Evolutionary conservation across 2,329 filamentous ascomycete genomes (phyloP).

Genomic region (Exutisphaerella laricina): DNA sequence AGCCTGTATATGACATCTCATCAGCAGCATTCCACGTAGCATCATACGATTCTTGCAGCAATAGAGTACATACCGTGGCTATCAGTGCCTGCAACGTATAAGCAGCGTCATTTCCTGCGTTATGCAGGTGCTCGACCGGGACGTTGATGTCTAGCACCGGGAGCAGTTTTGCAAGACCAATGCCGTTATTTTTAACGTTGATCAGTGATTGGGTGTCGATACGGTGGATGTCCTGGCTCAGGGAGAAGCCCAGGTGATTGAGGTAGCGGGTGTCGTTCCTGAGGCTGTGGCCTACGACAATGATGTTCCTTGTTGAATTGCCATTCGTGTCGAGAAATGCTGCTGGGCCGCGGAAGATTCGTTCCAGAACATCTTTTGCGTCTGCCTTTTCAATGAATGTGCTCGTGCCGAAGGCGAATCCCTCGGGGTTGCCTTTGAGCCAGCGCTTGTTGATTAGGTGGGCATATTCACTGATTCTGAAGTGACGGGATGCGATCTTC

Average conservation of each 20-base stretch:
- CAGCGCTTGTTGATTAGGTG: constrained; percentile 62
- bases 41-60: no score
- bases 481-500: constrained; percentile 47
- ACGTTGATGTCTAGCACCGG: constrained; percentile 54
- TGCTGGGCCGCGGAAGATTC: constrained; percentile 50
- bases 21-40: no score
- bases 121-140: constrained; percentile 11
- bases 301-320: constrained; percentile 37
- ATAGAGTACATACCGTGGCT: not conserved
- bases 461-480: constrained; percentile 66
- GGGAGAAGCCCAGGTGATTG: constrained; percentile 55
- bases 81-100: constrained; percentile 18
- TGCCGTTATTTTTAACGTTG: constrained; percentile 53
- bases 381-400: constrained; percentile 39
- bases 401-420: constrained; percentile 66
- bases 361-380: constrained; percentile 37
- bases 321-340: not conserved
- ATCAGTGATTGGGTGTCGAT: constrained; percentile 66
- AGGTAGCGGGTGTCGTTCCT: constrained; percentile 64
- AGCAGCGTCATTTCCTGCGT: constrained; percentile 19
- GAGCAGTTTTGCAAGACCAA: constrained; percentile 48
- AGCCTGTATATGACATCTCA: no score
- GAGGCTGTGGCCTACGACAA: constrained; percentile 80
- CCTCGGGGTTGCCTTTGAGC: constrained; percentile 65
- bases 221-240: constrained; percentile 42